Percentiles rank a stretch among this genome's conserved stretches.
Evolutionary conservation across 1,139 yeast species (phyloP).

Genomic region (Taphrina confusa): DNA sequence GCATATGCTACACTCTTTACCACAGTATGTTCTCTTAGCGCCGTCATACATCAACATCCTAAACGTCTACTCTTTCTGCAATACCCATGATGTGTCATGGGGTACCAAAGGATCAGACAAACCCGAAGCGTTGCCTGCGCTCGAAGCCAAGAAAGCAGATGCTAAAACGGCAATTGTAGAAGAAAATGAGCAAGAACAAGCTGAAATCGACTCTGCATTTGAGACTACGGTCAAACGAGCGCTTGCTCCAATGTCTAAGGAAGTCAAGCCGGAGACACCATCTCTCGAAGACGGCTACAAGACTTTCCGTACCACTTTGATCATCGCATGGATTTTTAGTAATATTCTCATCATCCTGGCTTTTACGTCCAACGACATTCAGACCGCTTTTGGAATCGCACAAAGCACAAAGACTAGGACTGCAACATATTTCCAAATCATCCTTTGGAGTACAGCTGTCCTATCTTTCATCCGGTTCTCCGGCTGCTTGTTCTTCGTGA

Average conservation of each 20-base stretch:
- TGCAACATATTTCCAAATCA: slow-evolving; percentile 64
- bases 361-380: slow-evolving; percentile 48
- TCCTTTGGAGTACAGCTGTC: slow-evolving; percentile 79
- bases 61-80: slow-evolving; percentile 81
- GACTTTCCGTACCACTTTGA: slow-evolving; percentile 79
- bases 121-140: slow-evolving; percentile 62
- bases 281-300: slow-evolving; percentile 61
- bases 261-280: slow-evolving; percentile 45
- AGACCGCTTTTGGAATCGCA: slow-evolving; percentile 11
- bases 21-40: slow-evolving; percentile 81
- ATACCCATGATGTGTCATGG: slow-evolving; percentile 96
- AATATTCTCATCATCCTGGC: slow-evolving; percentile 71
- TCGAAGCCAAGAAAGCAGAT: slow-evolving; percentile 55
- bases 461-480: slow-evolving; percentile 72
- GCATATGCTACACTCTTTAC: slow-evolving; percentile 85
- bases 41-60: slow-evolving; percentile 84
- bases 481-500: slow-evolving; percentile 66
- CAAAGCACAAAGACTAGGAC: slow-evolving; percentile 46
- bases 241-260: slow-evolving; percentile 50
- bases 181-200: slow-evolving; percentile 68
- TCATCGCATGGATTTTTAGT: slow-evolving; percentile 74
- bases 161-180: slow-evolving; percentile 74
- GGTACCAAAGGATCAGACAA: slow-evolving; percentile 89
- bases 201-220: slow-evolving; percentile 57
- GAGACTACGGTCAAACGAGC: slow-evolving; percentile 46